Conservation (phyloP, 2,329 filamentous ascomycete genomes). For the Colletotrichum kahawae region DNA sequence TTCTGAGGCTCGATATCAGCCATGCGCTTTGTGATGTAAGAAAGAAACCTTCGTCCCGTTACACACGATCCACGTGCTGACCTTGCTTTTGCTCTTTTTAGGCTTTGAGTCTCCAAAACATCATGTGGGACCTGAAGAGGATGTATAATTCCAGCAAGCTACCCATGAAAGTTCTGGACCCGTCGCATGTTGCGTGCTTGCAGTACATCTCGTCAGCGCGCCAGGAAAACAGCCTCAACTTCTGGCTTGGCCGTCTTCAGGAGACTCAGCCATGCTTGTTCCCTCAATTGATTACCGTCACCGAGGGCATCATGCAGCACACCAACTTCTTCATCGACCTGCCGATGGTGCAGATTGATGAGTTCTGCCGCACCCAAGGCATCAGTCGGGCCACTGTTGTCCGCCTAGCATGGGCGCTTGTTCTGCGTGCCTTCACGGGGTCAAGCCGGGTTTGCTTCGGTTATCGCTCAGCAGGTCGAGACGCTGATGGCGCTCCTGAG, state of each 20-base stretch:
- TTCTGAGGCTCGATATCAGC: constrained; percentile 56
- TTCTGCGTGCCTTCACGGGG: constrained; percentile 60
- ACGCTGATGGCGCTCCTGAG: constrained; percentile 43
- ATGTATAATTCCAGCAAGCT: constrained; percentile 45
- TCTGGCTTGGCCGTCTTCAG: constrained; percentile 48
- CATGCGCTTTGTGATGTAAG: constrained; percentile 55
- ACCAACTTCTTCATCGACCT: constrained; percentile 46
- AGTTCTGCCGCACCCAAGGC: constrained; percentile 43
- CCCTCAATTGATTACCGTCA: constrained; percentile 39
- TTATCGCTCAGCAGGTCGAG: constrained; percentile 49
- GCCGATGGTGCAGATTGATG: constrained; percentile 42
- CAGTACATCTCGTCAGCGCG: constrained; percentile 38
- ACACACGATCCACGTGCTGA: neutral
- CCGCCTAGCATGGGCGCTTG: constrained; percentile 64
- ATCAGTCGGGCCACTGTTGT: constrained; percentile 56
- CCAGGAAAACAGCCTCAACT: constrained; percentile 42
- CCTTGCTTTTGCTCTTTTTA: neutral
- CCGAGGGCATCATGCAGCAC: constrained; percentile 33
- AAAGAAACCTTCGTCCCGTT: neutral
- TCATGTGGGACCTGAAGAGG: constrained; percentile 52
- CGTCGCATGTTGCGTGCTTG: constrained; percentile 44
- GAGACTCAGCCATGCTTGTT: constrained; percentile 49
- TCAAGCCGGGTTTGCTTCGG: constrained; percentile 61
- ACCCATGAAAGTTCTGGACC: constrained; percentile 35
- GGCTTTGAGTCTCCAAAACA: constrained; percentile 44